phyloP scores from a whole-genome alignment of 495 filamentous ascomycete species.

The Penicillium odoratum region DNA sequence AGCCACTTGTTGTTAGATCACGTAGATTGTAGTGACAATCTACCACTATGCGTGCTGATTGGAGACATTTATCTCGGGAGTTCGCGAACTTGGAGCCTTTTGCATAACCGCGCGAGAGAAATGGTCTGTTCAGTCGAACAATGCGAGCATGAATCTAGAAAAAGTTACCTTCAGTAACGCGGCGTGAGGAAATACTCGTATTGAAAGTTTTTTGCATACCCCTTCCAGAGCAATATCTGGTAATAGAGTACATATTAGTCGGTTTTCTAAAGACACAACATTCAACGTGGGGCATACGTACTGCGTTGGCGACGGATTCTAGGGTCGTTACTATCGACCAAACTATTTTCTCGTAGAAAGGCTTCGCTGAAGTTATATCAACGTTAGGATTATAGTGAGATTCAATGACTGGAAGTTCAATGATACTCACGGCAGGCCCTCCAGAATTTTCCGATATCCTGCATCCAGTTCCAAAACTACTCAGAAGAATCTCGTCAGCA shows the following conservation, averaged over 20 bases:
- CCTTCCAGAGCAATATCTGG: constrained; percentile 5
- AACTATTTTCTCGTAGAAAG: background rate
- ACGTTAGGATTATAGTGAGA: background rate
- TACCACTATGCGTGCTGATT: constrained; percentile 3
- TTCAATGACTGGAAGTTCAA: background rate
- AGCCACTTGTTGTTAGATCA: constrained; percentile 3
- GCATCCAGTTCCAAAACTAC: constrained; percentile 3
- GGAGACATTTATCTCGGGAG: background rate
- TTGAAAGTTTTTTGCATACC: background rate
- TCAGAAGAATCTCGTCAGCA: background rate
- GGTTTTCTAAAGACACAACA: background rate
- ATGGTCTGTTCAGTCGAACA: background rate
- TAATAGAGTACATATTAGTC: background rate
- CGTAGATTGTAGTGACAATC: constrained; percentile 5
- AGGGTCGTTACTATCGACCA: background rate
- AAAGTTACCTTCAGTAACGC: background rate
- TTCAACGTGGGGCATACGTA: background rate
- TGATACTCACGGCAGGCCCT: background rate
- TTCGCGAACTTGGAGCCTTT: constrained; percentile 1
- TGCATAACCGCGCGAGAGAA: background rate
- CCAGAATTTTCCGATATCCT: constrained; percentile 1
- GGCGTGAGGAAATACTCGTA: background rate
- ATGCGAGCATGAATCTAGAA: constrained; percentile 1
- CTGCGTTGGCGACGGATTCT: constrained; percentile 1
- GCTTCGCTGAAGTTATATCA: background rate